Evolutionary conservation across 345 rosid species (phyloP).

Genomic region (Melaleuca quinquenervia): DNA sequence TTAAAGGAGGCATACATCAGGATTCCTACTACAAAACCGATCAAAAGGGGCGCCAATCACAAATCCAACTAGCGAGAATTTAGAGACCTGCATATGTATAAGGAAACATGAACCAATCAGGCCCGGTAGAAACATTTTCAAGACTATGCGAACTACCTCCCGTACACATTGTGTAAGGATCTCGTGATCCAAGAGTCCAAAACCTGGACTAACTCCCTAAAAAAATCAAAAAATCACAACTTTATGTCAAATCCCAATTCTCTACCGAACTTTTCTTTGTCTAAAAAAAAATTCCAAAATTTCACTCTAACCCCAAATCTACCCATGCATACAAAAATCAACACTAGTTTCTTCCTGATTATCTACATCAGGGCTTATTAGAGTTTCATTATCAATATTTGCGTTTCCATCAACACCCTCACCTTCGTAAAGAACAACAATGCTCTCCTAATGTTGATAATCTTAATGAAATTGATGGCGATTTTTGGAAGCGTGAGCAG

Average conservation of each 20-base stretch:
- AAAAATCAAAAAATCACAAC: not conserved
- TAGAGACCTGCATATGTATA: constrained; percentile 39
- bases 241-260: not conserved
- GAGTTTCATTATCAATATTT: not conserved
- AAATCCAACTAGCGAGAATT: constrained; percentile 54
- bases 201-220: not conserved
- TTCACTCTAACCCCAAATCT: not conserved
- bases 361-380: not conserved
- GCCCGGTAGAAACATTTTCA: not conserved
- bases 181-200: not conserved
- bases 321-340: not conserved
- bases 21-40: constrained; percentile 8
- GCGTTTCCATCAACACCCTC: not conserved
- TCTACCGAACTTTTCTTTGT: not conserved
- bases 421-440: not conserved
- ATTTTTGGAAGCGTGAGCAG: not conserved
- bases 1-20: constrained; percentile 25
- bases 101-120: not conserved
- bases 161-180: not conserved
- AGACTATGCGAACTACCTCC: not conserved
- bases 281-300: not conserved
- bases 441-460: not conserved
- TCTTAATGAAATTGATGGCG: not conserved
- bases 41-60: constrained; percentile 62
- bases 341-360: not conserved